A percentile compares a stretch with the other conserved stretches of the same genome.
These are phyloP conservation scores for Backusella liffmaniae DNA, from an alignment of 192 early-diverging fungal species.

Conservation along the genomic window DNA sequence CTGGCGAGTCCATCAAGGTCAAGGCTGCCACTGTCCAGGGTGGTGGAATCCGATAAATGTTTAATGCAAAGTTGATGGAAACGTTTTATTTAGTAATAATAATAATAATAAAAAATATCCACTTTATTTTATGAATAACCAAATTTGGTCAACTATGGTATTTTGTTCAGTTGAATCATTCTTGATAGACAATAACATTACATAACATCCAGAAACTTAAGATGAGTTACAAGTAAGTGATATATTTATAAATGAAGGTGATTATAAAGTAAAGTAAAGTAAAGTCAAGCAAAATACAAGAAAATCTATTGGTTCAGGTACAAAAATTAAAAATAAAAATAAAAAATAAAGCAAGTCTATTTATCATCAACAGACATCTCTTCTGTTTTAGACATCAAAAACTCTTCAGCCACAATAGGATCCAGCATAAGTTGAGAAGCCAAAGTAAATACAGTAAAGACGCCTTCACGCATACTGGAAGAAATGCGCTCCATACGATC, in stretches of 20 bases:
- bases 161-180: too few relatives aligned
- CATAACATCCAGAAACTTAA: too few relatives aligned
- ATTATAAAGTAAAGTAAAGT: too few relatives aligned
- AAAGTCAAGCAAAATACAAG: neutral
- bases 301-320: neutral
- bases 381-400: constrained; percentile 11
- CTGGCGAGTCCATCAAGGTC: constrained; percentile 51
- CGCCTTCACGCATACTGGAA: constrained; percentile 22
- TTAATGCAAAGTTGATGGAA: too few relatives aligned
- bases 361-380: neutral
- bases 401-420: constrained; percentile 26
- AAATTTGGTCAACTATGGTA: too few relatives aligned
- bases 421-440: constrained; percentile 22
- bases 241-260: too few relatives aligned
- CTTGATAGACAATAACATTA: too few relatives aligned
- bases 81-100: too few relatives aligned
- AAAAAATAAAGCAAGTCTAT: neutral
- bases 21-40: constrained; percentile 64
- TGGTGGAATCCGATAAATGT: constrained; percentile 67
- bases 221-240: too few relatives aligned
- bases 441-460: constrained; percentile 28
- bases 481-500: constrained; percentile 25
- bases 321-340: neutral
- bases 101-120: too few relatives aligned
- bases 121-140: too few relatives aligned